Base-by-base conservation (phyloP, 768 basidiomycete species). In the Polyporus arcularius region DNA sequence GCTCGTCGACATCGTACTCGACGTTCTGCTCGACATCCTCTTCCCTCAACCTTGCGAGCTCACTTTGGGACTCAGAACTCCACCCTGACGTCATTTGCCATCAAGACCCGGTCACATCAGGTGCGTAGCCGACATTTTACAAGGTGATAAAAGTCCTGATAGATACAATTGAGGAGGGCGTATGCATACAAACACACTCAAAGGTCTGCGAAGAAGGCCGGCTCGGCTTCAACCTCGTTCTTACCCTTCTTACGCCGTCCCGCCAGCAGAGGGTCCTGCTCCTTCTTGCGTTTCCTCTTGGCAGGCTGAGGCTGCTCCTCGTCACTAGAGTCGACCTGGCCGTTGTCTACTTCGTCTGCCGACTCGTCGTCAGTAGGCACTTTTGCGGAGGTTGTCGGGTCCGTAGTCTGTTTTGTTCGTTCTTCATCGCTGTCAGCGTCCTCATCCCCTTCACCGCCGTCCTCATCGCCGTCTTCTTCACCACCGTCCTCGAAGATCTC, bases 171-270 rank as follows among this genome's bases (percentile, higher is more conserved):
- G n/a, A n/a, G n/a, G n/a, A n/a, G n/a, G n/a, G n/a, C n/a, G n/a
- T n/a, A n/a, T n/a, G 21, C 21, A 26, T 26, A 26, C 21, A 26
- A 26, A 26, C 21, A 26, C 35, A 35, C 35, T 65, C 72, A 90
- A 61, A 92, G 73, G 47, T 80, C 87, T 47, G 83, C 81, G 67
- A 92, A 92, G 73, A 92, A 92, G 18, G 82, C 77, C 10, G 78
- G 78, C 32, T 87, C 83, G 4, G 80, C 80, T 35, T 82, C 83
- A 26, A 85, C 76, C 53, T 81, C 77, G 63, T 88, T 87, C 64
- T 77, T 80, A 26, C 85, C 85, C 71, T 84, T 88, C 71, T 82
- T 83, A 74, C 77, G 82, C 69, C 78, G 82, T 28, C 75, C 72
- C 38, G 72, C 72, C 21, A 67, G 61, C 55, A 86, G 67, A 5